Percentiles rank a stretch among this genome's conserved stretches.
phyloP scores from a whole-genome alignment of 192 early-diverging fungal species.

The Tieghemiomyces parasiticus region DNA sequence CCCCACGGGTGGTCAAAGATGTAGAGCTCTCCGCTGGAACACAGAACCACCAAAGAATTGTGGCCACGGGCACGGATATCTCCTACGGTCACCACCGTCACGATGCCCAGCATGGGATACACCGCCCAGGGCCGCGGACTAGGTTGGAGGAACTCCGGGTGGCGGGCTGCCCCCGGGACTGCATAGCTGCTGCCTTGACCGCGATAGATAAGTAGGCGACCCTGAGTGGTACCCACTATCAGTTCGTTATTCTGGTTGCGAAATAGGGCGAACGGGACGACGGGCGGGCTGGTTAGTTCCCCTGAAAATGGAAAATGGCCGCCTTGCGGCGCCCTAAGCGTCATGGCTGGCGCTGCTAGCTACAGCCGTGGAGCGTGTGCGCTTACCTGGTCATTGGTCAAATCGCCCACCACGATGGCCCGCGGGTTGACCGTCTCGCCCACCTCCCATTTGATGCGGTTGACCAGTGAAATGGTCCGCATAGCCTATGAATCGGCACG shows the following conservation, averaged over 20 bases:
- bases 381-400: constrained; percentile 12
- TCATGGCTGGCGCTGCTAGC: too few relatives aligned
- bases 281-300: too few relatives aligned
- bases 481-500: too few relatives aligned
- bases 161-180: background rate
- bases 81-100: constrained; percentile 1
- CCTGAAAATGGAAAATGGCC: too few relatives aligned
- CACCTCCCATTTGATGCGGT: constrained; percentile 10
- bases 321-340: too few relatives aligned
- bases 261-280: background rate
- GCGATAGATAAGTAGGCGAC: constrained; percentile 2
- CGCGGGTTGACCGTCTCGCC: constrained; percentile 7
- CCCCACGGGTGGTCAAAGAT: constrained; percentile 10
- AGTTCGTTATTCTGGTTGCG: background rate
- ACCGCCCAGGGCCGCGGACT: background rate
- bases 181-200: constrained; percentile 5
- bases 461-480: constrained; percentile 9
- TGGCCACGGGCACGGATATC: constrained; percentile 5
- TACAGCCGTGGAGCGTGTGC: too few relatives aligned
- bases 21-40: constrained; percentile 5
- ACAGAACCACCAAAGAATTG: background rate
- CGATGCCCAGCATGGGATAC: constrained; percentile 2
- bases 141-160: background rate
- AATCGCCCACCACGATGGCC: constrained; percentile 6
- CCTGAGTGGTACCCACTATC: constrained; percentile 5